phyloP scores from a whole-genome alignment of 2,329 filamentous ascomycete species.

The Pezicula radicicola region DNA sequence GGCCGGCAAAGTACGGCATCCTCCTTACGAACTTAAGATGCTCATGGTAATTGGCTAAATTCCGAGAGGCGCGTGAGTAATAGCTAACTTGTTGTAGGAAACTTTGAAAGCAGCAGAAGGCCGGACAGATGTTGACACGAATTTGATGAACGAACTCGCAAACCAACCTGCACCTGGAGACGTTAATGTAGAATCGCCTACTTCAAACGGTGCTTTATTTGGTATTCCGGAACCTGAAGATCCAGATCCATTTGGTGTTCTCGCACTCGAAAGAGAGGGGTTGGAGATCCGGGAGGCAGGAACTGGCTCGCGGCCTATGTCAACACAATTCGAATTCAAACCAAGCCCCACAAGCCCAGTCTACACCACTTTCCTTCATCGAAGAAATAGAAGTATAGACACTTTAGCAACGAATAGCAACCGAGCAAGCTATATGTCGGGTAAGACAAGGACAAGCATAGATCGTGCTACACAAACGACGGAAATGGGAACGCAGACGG shows the following conservation, averaged over 20 bases:
- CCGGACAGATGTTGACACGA: constrained; percentile 69
- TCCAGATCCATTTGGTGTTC: constrained; percentile 87
- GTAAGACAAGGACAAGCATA: constrained; percentile 44
- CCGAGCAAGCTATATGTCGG: constrained; percentile 73
- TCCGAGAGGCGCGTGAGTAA: too few relatives aligned
- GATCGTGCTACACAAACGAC: constrained; percentile 70
- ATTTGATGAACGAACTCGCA: constrained; percentile 60
- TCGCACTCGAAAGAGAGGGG: constrained; percentile 86
- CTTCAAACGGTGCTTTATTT: constrained; percentile 51
- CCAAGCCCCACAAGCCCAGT: constrained; percentile 73
- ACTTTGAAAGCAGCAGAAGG: constrained; percentile 88
- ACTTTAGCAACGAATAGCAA: constrained; percentile 60
- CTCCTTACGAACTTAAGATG: constrained; percentile 37
- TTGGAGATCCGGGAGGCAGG: constrained; percentile 91
- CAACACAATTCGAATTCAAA: constrained; percentile 80
- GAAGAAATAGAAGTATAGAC: constrained; percentile 70
- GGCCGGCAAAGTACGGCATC: constrained; percentile 26
- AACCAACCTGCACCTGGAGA: constrained; percentile 75
- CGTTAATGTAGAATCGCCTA: constrained; percentile 48
- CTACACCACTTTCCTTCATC: constrained; percentile 50
- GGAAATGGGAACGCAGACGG: constrained; percentile 60
- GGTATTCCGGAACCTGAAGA: constrained; percentile 78
- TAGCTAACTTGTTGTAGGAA: constrained; percentile 37
- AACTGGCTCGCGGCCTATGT: constrained; percentile 67
- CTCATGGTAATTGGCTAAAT: constrained; percentile 18